Evolutionary conservation across 176 grass and related monocot species (phyloP), one percentile per base, ranked within the genome.

Genomic region (Oryza glumipatula): DNA sequence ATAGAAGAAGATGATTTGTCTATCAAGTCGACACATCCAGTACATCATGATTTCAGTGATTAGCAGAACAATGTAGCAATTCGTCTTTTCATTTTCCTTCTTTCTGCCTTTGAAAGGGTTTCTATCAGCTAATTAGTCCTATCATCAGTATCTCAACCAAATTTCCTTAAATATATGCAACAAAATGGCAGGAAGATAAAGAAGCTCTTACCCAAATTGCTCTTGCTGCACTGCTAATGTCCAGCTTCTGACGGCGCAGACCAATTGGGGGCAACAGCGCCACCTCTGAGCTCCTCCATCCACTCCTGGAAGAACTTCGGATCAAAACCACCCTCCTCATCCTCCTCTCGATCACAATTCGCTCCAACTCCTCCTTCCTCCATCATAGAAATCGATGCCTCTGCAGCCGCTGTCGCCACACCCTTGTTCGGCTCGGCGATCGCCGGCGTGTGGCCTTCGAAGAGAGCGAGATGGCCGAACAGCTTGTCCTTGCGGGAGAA

Each of bases 401-500:
- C 85, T 44, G 65, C 68, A 51, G 84, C 30, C 2, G 13, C 74
- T 74, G 80, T 14, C 75, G 68, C 84, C 26, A 81, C 44, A 65
- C 81, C 51, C 81, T 87, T 90, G 35, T 84, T 93, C 7, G 4
- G 43, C 32, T 16, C 72, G 0, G 67, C 47, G 28, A 96, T 69
- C 1, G 92, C 93, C 1, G 96, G 96, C 23, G 84, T 89, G 86
- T 99, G 96, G 63, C 96, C 96, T 60, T 99, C 96, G 73, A 99
- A 99, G 74, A 99, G 92, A 13, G 90, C 75, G 14, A 99, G 78
- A 70, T 99, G 96, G 21, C 93, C 94, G 65, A 99, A 99, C 15
- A 99, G 89, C 88, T 99, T 99, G 80, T 99, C 96, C 90, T 99
- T 99, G 76, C 96, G 92, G 22, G 96, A 96, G 86, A 99, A 99